Conservation (phyloP, 257 asterid species). For the Nicotiana benthamiana region DNA sequence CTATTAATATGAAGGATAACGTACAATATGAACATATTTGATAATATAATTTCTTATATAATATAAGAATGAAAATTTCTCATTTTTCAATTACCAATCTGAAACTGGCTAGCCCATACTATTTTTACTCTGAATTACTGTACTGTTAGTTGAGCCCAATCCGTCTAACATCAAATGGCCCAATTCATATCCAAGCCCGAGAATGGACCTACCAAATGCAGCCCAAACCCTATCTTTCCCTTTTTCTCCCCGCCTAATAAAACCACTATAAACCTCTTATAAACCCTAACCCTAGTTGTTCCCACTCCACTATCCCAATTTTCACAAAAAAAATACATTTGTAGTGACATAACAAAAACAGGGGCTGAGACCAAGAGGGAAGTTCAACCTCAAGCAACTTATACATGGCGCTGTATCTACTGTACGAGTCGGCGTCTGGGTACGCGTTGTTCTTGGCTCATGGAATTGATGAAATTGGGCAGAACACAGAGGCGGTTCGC, state of each 20-base stretch:
- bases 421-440: slow-evolving; percentile 85
- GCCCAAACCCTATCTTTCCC: background rate
- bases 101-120: too few relatives aligned
- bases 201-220: background rate
- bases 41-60: too few relatives aligned
- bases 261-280: slow-evolving; percentile 1
- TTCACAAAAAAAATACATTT: background rate
- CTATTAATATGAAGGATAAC: too few relatives aligned
- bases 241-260: background rate
- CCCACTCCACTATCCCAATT: background rate
- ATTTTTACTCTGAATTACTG: too few relatives aligned
- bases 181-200: background rate
- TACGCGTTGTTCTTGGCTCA: slow-evolving; percentile 51
- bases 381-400: background rate
- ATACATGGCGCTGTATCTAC: slow-evolving; percentile 54
- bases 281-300: background rate
- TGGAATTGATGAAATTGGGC: slow-evolving; percentile 86
- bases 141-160: background rate
- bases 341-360: background rate
- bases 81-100: too few relatives aligned
- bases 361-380: background rate
- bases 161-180: background rate
- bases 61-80: too few relatives aligned
- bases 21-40: too few relatives aligned
- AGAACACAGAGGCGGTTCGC: slow-evolving; percentile 77